Evolutionary conservation across 2,329 filamentous ascomycete species (phyloP).

Genomic region (Paecilomyces dactylethromorphus): DNA sequence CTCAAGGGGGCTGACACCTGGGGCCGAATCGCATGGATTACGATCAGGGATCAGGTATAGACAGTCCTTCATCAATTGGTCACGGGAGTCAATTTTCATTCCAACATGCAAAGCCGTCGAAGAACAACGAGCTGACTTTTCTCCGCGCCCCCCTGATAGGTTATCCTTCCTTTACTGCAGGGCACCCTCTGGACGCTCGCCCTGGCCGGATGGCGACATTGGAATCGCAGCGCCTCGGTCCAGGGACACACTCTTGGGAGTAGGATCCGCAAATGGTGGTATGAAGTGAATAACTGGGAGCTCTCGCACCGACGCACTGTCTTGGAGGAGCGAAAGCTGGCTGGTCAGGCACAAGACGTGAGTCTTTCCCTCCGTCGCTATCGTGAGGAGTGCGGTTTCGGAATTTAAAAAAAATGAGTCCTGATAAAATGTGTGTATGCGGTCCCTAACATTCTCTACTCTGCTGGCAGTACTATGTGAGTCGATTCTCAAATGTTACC

Average conservation of each 20-base stretch:
- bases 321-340: constrained; percentile 22
- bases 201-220: constrained; percentile 80
- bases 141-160: constrained; percentile 40
- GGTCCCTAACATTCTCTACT: background rate
- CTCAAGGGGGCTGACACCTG: constrained; percentile 72
- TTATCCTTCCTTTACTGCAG: constrained; percentile 80
- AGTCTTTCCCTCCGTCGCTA: constrained; percentile 13
- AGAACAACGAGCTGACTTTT: background rate
- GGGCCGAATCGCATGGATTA: constrained; percentile 77
- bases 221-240: constrained; percentile 73
- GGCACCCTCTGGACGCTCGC: constrained; percentile 83
- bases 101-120: background rate
- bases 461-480: constrained; percentile 4
- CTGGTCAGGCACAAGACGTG: constrained; percentile 38
- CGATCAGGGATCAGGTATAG: constrained; percentile 74
- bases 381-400: background rate
- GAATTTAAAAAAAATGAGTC: background rate
- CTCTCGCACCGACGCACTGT: constrained; percentile 42
- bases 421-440: background rate
- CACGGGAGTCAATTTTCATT: background rate
- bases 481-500: constrained; percentile 5
- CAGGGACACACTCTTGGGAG: constrained; percentile 72
- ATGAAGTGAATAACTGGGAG: constrained; percentile 84
- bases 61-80: background rate
- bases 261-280: constrained; percentile 85